Base-by-base conservation (phyloP, 768 basidiomycete species). In the Collybiopsis confluens region DNA sequence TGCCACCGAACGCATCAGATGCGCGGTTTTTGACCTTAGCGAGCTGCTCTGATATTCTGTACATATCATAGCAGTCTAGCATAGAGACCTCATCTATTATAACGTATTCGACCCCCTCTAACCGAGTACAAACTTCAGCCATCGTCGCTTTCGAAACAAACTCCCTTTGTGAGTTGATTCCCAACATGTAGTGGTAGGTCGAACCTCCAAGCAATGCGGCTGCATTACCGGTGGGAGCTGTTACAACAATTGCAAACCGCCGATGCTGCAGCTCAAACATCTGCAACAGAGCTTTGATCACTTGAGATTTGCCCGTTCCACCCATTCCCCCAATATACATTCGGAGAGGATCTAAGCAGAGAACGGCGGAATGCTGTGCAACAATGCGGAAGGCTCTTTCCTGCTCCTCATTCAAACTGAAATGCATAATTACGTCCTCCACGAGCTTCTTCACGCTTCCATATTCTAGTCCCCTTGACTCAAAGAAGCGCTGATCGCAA, bases 11-110 rank as follows among this genome's bases (percentile, higher is more conserved):
- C 10, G 69, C 60, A 4, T 42, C 23, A 16, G 59, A 48, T 2
- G 51, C 6, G 8, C 52, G 46, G 18, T 60, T 55, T n/a, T 61
- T 57, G 3, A 64, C 57, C 18, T 51, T 54, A 15, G 60, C 55
- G n/a, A 71, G 56, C n/a, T 57, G 57, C 1, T 57, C 56, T 56
- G 63, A 62, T 1, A 74, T 72, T 1, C 47, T 50, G 52, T 69
- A 68, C 33, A 74, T 36, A 33, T 68, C 65, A n/a, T 45, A 18
- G 43, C 68, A 70, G 1, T 64, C 64, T 0, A 74, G 36, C 76
- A 77, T 77, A 0, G 73, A 75, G 0, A 75, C 62, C 52, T 76
- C 73, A 64, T 76, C 70, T 8, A 74, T 50, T 27, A 75, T 73
- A 4, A 70, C 40, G 55, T 64, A 64, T 7, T 66, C 57, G 13